Evolutionary conservation across 306 rosid species (phyloP).

Genomic region (Spatholobus suberectus): DNA sequence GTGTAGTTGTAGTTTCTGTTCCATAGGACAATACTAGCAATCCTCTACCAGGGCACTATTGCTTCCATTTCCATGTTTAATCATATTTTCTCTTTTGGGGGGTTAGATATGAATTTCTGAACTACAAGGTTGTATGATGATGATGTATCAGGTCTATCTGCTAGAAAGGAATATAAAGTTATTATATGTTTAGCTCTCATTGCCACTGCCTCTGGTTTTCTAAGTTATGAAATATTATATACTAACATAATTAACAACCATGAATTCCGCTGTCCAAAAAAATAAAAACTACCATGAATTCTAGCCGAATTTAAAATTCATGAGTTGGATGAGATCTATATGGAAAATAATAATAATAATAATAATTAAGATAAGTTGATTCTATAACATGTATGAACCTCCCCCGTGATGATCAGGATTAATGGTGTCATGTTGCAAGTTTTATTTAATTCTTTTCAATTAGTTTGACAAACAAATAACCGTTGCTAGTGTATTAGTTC

Average conservation of each 20-base stretch:
- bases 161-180: slow-evolving; percentile 61
- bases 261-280: no score
- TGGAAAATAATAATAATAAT: neutral
- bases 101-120: slow-evolving; percentile 63
- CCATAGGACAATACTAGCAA: slow-evolving; percentile 62
- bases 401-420: no score
- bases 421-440: neutral
- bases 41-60: slow-evolving; percentile 37
- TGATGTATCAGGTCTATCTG: slow-evolving; percentile 68
- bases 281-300: neutral
- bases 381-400: neutral
- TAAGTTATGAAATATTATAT: neutral
- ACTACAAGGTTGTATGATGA: slow-evolving; percentile 57
- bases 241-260: neutral
- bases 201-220: slow-evolving; percentile 21
- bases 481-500: neutral
- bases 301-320: neutral
- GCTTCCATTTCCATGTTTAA: slow-evolving; percentile 54
- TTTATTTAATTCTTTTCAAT: neutral
- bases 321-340: neutral
- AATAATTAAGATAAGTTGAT: neutral
- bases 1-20: slow-evolving; percentile 68
- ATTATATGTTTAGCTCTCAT: slow-evolving; percentile 43
- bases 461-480: slow-evolving; percentile 25
- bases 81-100: slow-evolving; percentile 49